Percentiles rank a stretch among this genome's conserved stretches.
phyloP scores from a whole-genome alignment of 441 rosid genomes.

The Breynia disticha region DNA sequence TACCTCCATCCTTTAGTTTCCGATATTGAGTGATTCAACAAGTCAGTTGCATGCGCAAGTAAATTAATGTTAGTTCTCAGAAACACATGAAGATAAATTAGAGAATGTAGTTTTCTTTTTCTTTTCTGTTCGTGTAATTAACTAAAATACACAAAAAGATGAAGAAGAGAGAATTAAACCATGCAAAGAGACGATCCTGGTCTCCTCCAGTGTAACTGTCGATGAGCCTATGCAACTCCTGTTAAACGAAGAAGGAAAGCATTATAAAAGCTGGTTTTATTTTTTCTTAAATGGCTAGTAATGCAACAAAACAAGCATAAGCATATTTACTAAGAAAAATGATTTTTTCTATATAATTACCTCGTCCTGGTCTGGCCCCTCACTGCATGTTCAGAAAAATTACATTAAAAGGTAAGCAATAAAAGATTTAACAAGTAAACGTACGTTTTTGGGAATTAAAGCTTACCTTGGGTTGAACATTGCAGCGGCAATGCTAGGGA shows the following conservation, averaged over 20 bases:
- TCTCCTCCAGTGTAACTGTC: not conserved
- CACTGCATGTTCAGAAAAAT: not conserved
- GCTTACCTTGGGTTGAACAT: too few relatives aligned
- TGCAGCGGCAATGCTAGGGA: too few relatives aligned
- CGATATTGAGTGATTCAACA: not conserved
- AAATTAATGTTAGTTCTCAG: not conserved
- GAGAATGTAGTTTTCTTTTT: too few relatives aligned
- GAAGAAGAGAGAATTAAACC: not conserved
- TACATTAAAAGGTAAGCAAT: too few relatives aligned
- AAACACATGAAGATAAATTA: too few relatives aligned
- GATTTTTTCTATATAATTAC: not conserved
- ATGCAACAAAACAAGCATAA: not conserved
- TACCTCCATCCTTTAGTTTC: conserved; percentile 9
- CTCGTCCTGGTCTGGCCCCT: not conserved
- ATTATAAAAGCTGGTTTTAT: too few relatives aligned
- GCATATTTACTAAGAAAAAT: not conserved
- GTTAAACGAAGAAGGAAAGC: not conserved
- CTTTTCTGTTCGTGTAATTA: not conserved
- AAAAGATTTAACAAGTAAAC: too few relatives aligned
- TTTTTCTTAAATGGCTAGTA: too few relatives aligned
- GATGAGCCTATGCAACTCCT: not conserved
- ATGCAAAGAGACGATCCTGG: conserved; percentile 1
- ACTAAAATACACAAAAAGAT: not conserved
- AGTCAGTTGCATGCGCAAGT: conserved; percentile 3
- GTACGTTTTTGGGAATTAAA: too few relatives aligned